Percentiles rank a stretch among this genome's conserved stretches.
Conservation (phyloP, 495 filamentous ascomycete genomes). For the Xylaria intraflava region DNA sequence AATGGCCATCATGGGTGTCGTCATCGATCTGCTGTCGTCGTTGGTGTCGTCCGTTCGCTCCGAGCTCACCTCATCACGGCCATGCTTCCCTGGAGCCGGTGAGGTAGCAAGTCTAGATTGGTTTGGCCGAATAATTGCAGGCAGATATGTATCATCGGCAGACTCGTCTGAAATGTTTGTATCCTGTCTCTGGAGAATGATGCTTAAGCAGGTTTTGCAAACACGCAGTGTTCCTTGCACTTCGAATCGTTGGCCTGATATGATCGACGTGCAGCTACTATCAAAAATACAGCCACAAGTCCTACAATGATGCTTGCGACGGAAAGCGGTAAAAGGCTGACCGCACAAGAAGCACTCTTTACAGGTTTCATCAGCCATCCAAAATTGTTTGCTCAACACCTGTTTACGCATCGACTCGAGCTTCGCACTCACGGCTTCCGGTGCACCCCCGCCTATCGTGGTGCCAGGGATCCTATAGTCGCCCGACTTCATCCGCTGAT, state of each 20-base stretch:
- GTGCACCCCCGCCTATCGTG: slow-evolving; percentile 49
- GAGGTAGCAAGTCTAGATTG: slow-evolving; percentile 29
- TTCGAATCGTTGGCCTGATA: slow-evolving; percentile 81
- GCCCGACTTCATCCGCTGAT: slow-evolving; percentile 38
- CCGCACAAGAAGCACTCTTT: slow-evolving; percentile 95
- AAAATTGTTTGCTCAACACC: slow-evolving; percentile 87
- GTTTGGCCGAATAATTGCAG: slow-evolving; percentile 48
- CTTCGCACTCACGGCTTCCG: slow-evolving; percentile 53
- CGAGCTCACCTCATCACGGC: slow-evolving; percentile 34
- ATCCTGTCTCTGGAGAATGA: slow-evolving; percentile 86
- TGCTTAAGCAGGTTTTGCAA: slow-evolving; percentile 88
- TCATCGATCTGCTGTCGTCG: slow-evolving; percentile 38
- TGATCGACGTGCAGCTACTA: slow-evolving; percentile 86
- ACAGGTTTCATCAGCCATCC: slow-evolving; percentile 98
- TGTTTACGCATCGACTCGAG: slow-evolving; percentile 70
- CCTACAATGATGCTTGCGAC: slow-evolving; percentile 94
- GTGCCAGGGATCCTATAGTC: slow-evolving; percentile 46
- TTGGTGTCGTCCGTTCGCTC: slow-evolving; percentile 35
- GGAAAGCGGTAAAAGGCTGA: slow-evolving; percentile 83
- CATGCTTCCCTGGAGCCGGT: slow-evolving; percentile 15
- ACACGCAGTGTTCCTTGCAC: slow-evolving; percentile 79
- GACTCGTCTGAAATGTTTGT: slow-evolving; percentile 71
- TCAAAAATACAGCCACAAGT: slow-evolving; percentile 96
- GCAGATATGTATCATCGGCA: slow-evolving; percentile 58
- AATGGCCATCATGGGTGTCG: slow-evolving; percentile 72